Evolutionary conservation across 1,284 basidiomycete genomes (phyloP), one percentile per base, ranked within the genome.

Genomic region (Ceraceosorus guamensis): DNA sequence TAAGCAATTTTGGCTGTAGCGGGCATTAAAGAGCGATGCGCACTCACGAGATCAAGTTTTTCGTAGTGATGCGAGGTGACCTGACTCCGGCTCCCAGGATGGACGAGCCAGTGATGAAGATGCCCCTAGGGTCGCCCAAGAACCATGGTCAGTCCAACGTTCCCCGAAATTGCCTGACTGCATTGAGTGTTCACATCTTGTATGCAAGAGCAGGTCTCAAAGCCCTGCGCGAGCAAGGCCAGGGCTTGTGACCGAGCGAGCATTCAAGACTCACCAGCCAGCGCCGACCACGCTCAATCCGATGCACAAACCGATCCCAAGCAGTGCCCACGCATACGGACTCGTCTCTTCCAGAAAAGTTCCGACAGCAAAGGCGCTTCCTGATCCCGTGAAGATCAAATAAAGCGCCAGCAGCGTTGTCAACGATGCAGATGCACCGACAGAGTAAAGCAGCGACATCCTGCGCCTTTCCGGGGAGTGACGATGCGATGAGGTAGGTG

Each of bases 61-160:
- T 98, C 39, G 93, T 97, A 52, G 87, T 84, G 66, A 98, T 98
- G 62, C 95, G 83, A 8, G 95, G 93, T 48, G 91, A 84, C 44
- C 92, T 82, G 11, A 98, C 91, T 76, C 93, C 92, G 71, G 91
- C 93, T 59, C 93, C 93, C 24, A 98, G 82, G 66, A 98, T 93
- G 32, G 89, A 92, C 18, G 92, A 80, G 55, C 93, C 93, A 2
- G 93, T 97, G 61, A 97, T 82, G 80, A 95, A 92, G 78, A 98
- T 98, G 55, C 93, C 93, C 92, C 92, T 97, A 50, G n/a, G 32
- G 18, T 24, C 16, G 50, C n/a, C 7, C n/a, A 44, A 7, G 14
- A 16, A 31, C n/a, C 24, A 48, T 52, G 13, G 37, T 11, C 1
- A n/a, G 16, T 18, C 39, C 49, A n/a, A 52, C 11, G 48, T 43